Evolutionary conservation across 148 eudicot genomes (phyloP), one percentile per base, ranked within the genome.

Genomic region (Spergularia bocconei): DNA sequence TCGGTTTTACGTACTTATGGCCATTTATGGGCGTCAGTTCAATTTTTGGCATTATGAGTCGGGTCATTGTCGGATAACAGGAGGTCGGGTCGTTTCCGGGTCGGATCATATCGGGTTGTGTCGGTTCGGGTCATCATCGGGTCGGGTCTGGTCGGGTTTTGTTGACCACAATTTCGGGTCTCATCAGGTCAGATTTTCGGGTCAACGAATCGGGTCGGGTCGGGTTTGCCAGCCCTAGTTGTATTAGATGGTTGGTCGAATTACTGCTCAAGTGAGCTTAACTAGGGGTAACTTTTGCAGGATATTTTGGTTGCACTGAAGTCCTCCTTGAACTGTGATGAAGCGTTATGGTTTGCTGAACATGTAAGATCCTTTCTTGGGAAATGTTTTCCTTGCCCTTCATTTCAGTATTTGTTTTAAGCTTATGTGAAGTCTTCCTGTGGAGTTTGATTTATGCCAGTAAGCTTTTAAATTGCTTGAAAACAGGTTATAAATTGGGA

Each of bases 271-370:
- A 57, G 50, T n/a, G 52, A 52, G 52, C 41, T 51, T 77, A 47
- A 58, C 70, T 81, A 16, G 41, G 57, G 70, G 72, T 81, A 57
- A 13, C 58, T 57, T 29, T 63, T 60, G 63, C 86, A 93, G 98
- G 98, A 91, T 83, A 86, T 82, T 77, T 78, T 91, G 83, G 87
- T 83, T 33, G 79, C 78, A 33, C 67, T 93, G 60, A 93, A 89
- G 83, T 84, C 95, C 36, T 84, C 79, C 73, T 80, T 93, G 80
- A 81, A 72, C 75, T 77, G 85, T 74, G 91, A 88, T 70, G 98
- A 93, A 78, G 97, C 98, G 81, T 72, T 87, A 79, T 87, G 83
- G 78, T 91, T 86, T 85, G 97, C 97, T 29, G 83, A 82, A 81
- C 79, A 88, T 41, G 98, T 93, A 83, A 87, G 91, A 86, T 54